Evolutionary conservation across 2,329 filamentous ascomycete species (phyloP).

Genomic region (Calonectria fujianensis): DNA sequence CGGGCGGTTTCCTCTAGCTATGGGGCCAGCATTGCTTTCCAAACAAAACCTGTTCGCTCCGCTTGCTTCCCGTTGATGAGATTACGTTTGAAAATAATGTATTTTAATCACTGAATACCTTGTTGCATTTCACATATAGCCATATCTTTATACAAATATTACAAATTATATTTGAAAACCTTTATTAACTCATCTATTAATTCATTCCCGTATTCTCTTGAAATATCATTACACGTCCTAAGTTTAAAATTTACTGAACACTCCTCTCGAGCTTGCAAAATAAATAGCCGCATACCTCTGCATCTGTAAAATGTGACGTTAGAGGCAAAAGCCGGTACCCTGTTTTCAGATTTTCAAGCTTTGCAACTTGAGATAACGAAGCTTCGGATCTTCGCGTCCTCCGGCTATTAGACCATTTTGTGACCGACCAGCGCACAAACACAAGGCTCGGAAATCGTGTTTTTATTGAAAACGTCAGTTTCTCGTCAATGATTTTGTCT

Average conservation of each 20-base stretch:
- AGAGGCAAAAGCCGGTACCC: neutral
- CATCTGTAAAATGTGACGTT: neutral
- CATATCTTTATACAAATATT: too few relatives aligned
- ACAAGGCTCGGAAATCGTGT: conserved; percentile 9
- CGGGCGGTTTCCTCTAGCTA: too few relatives aligned
- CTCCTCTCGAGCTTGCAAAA: conserved; percentile 16
- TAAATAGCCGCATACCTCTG: neutral
- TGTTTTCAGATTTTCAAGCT: neutral
- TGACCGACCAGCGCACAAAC: neutral
- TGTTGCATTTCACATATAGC: too few relatives aligned
- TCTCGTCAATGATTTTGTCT: neutral
- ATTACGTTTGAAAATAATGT: too few relatives aligned
- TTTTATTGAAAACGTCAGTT: neutral
- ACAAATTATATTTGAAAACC: too few relatives aligned
- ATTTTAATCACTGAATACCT: too few relatives aligned
- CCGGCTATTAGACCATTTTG: neutral
- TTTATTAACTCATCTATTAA: too few relatives aligned
- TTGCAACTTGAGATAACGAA: neutral
- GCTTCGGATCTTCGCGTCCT: neutral
- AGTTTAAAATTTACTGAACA: too few relatives aligned
- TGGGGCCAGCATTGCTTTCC: too few relatives aligned
- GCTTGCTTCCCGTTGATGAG: too few relatives aligned
- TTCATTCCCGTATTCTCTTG: too few relatives aligned
- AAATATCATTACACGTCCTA: neutral
- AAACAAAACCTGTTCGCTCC: too few relatives aligned